Percentiles rank a stretch among this genome's conserved stretches.
These are phyloP conservation scores for Epithemia pelagica DNA, from an alignment of 108 stramenopile genomes.

Conservation along the genomic window DNA sequence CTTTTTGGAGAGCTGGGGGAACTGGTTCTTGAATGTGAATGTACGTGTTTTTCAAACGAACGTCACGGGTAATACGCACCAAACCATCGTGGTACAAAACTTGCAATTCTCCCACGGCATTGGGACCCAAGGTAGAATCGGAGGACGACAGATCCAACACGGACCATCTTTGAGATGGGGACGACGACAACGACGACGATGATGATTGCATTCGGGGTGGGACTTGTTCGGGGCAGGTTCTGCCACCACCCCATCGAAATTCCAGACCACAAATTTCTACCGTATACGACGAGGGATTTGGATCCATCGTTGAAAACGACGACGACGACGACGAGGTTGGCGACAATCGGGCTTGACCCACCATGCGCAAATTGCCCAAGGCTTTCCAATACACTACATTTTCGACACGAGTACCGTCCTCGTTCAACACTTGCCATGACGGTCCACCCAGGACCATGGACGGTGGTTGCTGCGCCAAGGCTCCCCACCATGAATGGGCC, in stretches of 20 bases:
- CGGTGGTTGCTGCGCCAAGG: not conserved
- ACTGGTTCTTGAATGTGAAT: slow-evolving; percentile 1
- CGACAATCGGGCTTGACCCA: not conserved
- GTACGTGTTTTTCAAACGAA: not conserved
- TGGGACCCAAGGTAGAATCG: not conserved
- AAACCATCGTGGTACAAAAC: slow-evolving; percentile 3
- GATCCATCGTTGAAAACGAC: not conserved
- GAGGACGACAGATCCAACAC: not conserved
- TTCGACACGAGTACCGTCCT: not conserved
- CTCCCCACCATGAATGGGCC: not conserved
- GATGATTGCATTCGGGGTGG: not conserved
- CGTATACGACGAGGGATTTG: not conserved
- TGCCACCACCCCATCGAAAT: not conserved
- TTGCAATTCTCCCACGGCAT: slow-evolving; percentile 6
- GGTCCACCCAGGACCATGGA: slow-evolving; percentile 5
- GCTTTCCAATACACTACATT: slow-evolving; percentile 7
- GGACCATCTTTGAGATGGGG: not conserved
- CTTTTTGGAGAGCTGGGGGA: not conserved
- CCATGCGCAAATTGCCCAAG: not conserved
- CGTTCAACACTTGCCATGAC: not conserved
- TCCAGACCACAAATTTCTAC: slow-evolving; percentile 5
- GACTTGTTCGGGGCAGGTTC: not conserved
- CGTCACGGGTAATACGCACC: slow-evolving; percentile 2
- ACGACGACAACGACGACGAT: not conserved
- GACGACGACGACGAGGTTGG: not conserved